These are phyloP conservation scores for Cladosporium velox DNA, from an alignment of 2,329 filamentous ascomycete species.

Conservation along the genomic window DNA sequence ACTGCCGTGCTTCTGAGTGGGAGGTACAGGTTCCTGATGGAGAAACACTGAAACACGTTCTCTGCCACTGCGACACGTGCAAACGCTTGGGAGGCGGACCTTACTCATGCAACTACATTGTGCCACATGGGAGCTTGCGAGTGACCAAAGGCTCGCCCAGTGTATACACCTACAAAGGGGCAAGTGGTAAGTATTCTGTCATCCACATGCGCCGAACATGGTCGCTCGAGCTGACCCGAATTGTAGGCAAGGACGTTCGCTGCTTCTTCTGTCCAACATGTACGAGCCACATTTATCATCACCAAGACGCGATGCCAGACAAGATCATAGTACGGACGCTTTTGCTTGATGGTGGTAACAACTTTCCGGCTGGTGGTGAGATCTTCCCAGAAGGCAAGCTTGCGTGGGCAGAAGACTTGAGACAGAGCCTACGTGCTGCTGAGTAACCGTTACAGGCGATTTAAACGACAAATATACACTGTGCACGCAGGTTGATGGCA, in stretches of 20 bases:
- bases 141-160: constrained; percentile 34
- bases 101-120: constrained; percentile 42
- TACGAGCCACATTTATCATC: constrained; percentile 45
- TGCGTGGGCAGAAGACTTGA: constrained; percentile 38
- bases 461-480: neutral
- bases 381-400: constrained; percentile 43
- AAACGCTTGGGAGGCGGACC: constrained; percentile 40
- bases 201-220: neutral
- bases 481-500: neutral
- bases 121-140: constrained; percentile 33
- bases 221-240: neutral
- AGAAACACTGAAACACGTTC: constrained; percentile 33
- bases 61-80: constrained; percentile 42
- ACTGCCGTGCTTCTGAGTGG: constrained; percentile 38
- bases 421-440: constrained; percentile 21
- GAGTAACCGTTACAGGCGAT: neutral
- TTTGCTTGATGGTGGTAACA: constrained; percentile 40
- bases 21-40: constrained; percentile 28
- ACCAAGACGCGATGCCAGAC: constrained; percentile 43
- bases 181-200: constrained; percentile 29
- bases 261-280: constrained; percentile 44
- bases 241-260: constrained; percentile 37
- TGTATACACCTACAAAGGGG: constrained; percentile 38
- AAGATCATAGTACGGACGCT: constrained; percentile 44
- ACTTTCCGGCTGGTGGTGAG: constrained; percentile 40